Evolutionary conservation across 768 basidiomycete genomes (phyloP), one percentile per base, ranked within the genome.

Genomic region (Imleria badia): DNA sequence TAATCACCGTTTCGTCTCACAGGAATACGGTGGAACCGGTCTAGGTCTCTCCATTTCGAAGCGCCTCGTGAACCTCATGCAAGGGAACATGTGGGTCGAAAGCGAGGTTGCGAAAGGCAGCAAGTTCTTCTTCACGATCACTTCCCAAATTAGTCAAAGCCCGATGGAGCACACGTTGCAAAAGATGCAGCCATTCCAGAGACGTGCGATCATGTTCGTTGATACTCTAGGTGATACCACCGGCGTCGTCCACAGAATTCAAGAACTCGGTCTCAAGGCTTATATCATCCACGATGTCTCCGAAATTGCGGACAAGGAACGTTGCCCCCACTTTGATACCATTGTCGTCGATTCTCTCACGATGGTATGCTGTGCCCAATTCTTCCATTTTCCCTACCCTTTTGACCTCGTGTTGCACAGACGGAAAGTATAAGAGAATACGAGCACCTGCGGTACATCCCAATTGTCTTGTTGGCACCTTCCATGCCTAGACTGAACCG

Each of bases 21-120:
- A 93, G 89, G 94, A 98, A 79, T 98, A 98, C 61, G 96, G 96
- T 58, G 96, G 96, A 38, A 98, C 96, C 1, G 96, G 96, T 65
- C 79, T 99, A 3, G 96, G 96, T 13, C 79, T 98, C 42, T 98
- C 95, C 11, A 98, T 99, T 65, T 98, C 96, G 42, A 98, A 98
- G 68, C 89, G 95, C 1, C 85, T 99, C 22, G 96, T 98, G 17
- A 87, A 86, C 45, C 87, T 99, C 63, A 99, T 99, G 97, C 86
- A 92, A 63, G 97, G 97, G 43, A 92, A 96, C 65, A 91, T 99
- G 80, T 99, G 97, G 97, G 97, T 99, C 20, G 92, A 97, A 73
- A 90, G 87, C 57, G 94, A 96, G 70, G 91, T 96, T 55, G 81
- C 89, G 43, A 89, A 91, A 62, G 97, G 97, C 26, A 91, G 86